Evolutionary conservation across 2,329 filamentous ascomycete genomes (phyloP).

Genomic region (Cladobotryum protrusum): DNA sequence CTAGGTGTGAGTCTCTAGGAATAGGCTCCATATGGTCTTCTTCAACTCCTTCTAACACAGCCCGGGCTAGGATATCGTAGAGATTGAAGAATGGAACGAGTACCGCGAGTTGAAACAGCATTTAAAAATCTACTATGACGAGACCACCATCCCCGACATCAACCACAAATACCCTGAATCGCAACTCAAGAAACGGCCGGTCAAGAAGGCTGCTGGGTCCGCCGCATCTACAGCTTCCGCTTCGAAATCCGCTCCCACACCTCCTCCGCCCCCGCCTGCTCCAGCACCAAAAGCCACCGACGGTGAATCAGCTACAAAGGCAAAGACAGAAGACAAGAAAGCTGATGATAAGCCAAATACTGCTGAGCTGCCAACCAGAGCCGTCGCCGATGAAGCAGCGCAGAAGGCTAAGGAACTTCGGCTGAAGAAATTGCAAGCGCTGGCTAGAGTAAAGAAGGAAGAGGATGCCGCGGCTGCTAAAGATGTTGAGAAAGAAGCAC

Average conservation of each 20-base stretch:
- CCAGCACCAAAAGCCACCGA: conserved; percentile 4
- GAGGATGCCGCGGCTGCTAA: conserved; percentile 1
- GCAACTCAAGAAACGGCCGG: conserved; percentile 23
- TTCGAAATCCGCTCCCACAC: conserved; percentile 17
- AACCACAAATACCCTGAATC: conserved; percentile 43
- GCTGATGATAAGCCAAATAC: conserved; percentile 13
- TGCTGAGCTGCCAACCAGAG: conserved; percentile 40
- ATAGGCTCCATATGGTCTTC: not conserved
- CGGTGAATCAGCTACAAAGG: conserved; percentile 9
- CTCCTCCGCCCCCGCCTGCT: conserved; percentile 19
- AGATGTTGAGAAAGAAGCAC: not conserved
- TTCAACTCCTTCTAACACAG: not conserved
- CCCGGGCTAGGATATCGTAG: conserved; percentile 67
- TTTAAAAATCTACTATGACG: conserved; percentile 63
- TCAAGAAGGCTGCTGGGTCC: conserved; percentile 19
- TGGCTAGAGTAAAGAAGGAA: conserved; percentile 41
- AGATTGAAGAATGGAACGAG: conserved; percentile 99
- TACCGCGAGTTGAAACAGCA: conserved; percentile 91
- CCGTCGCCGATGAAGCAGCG: conserved; percentile 59
- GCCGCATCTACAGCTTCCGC: conserved; percentile 19
- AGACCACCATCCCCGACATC: conserved; percentile 52
- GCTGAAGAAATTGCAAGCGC: conserved; percentile 47
- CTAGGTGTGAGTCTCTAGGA: conserved; percentile 63
- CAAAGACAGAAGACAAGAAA: conserved; percentile 19
- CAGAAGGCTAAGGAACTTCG: conserved; percentile 56